Evolutionary conservation across 345 rosid species (phyloP), one percentile per base, ranked within the genome.

Genomic region (Moricandia moricandioides): DNA sequence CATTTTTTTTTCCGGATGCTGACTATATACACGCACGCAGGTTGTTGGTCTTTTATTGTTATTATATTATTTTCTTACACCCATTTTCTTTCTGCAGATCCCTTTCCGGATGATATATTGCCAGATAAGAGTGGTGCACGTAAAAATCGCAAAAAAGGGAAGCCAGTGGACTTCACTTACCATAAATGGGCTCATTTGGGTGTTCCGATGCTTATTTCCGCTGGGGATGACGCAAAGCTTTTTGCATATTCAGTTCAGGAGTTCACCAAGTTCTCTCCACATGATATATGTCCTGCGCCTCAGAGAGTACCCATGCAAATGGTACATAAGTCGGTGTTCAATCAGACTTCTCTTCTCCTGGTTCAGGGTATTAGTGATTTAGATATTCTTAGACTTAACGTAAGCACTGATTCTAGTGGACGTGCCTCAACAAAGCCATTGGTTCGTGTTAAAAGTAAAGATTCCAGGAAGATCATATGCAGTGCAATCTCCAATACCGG

Each of bases 121-220:
- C 52, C 52, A 45, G 52, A 45, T 45, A 45, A 45, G 52, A 45
- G 63, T 69, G 81, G 70, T 35, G 82, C 82, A 71, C 64, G 57
- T 29, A 80, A 52, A 40, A 55, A 61, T n/a, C 89, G 96, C 33
- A 29, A 74, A 51, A 83, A 74, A 78, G 82, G 82, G 78, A 88
- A 78, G 82, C 91, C 90, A 1, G 40, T 84, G 74, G 86, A 85
- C 64, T 90, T 88, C 80, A 89, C 86, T 78, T 95, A 92, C 47
- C 79, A 61, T 57, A 92, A 90, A 71, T 92, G 97, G 99, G 97
- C 96, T 49, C 87, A 84, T 66, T 72, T 78, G 63, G 97, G 97
- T 47, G 95, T 92, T 73, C 99, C 97, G 13, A 92, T 92, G 97
- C 97, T 95, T 71, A 83, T 95, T 69, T 95, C 99, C 70, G 97